Conservation (phyloP, 2,329 filamentous ascomycete species). For the Colletotrichum sp. region DNA sequence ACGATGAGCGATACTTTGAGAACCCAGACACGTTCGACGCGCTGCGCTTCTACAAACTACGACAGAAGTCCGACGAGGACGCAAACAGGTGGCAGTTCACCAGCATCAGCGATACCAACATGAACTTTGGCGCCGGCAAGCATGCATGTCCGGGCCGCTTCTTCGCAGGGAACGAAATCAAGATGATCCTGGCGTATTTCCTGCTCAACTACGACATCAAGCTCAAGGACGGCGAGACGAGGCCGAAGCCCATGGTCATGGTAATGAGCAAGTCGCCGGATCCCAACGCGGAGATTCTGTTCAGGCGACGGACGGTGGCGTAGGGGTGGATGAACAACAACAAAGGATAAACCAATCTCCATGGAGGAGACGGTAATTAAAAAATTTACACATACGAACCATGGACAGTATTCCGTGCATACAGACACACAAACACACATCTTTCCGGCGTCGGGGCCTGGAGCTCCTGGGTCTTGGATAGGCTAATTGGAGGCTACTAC, state of each 20-base stretch:
- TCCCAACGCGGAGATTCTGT: slow-evolving; percentile 45
- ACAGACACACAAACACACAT: not conserved
- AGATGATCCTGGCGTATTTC: slow-evolving; percentile 46
- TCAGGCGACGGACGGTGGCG: slow-evolving; percentile 35
- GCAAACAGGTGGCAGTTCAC: slow-evolving; percentile 48
- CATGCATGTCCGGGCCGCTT: slow-evolving; percentile 55
- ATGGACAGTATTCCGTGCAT: not conserved
- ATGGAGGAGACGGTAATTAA: not conserved
- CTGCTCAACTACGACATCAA: slow-evolving; percentile 48
- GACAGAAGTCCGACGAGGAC: slow-evolving; percentile 40
- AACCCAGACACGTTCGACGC: slow-evolving; percentile 51
- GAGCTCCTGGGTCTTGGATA: slow-evolving; percentile 3
- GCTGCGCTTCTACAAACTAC: slow-evolving; percentile 52
- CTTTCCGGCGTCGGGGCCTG: slow-evolving; percentile 3
- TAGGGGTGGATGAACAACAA: not conserved
- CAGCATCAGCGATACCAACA: slow-evolving; percentile 43
- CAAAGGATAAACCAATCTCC: not conserved
- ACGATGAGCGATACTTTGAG: slow-evolving; percentile 43
- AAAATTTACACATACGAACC: not conserved
- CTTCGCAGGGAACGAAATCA: slow-evolving; percentile 51
- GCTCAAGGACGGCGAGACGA: slow-evolving; percentile 39
- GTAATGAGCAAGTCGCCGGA: slow-evolving; percentile 45
- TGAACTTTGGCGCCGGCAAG: slow-evolving; percentile 53
- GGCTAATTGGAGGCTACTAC: not conserved
- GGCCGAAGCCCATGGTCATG: slow-evolving; percentile 42